These are phyloP conservation scores for Aspergillus cavernicola DNA, from an alignment of 495 filamentous ascomycete genomes.

Conservation along the genomic window DNA sequence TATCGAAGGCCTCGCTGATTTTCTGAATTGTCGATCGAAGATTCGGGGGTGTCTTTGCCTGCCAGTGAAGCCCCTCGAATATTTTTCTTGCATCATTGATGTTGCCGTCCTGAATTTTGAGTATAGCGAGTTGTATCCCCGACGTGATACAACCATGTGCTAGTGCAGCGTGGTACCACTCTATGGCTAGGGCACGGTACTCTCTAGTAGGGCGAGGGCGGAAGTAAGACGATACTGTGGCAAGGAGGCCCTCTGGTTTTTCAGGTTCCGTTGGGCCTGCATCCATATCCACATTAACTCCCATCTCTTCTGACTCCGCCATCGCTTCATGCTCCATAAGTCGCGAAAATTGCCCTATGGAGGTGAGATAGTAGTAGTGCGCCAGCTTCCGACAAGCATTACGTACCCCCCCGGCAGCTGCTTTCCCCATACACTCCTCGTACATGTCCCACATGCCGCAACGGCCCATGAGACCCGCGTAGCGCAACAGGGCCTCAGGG, in stretches of 20 bases:
- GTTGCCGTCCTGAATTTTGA: slow-evolving; percentile 23
- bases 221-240: not conserved
- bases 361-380: slow-evolving; percentile 38
- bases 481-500: slow-evolving; percentile 23
- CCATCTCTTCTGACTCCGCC: no score
- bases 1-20: no score
- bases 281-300: not conserved
- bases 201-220: slow-evolving; percentile 9
- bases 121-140: slow-evolving; percentile 20
- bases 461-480: slow-evolving; percentile 24
- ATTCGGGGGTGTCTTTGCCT: no score
- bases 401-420: slow-evolving; percentile 24
- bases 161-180: slow-evolving; percentile 33
- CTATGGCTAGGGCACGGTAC: slow-evolving; percentile 26
- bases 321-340: no score
- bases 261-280: not conserved
- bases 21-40: no score
- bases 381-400: slow-evolving; percentile 34
- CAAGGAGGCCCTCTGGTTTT: not conserved
- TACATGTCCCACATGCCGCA: slow-evolving; percentile 25
- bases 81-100: not conserved
- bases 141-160: slow-evolving; percentile 7
- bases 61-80: no score
- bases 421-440: slow-evolving; percentile 35
- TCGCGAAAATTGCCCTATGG: slow-evolving; percentile 21